phyloP scores from a whole-genome alignment of 2,329 filamentous ascomycete genomes.

The Cladosporium sp. region DNA sequence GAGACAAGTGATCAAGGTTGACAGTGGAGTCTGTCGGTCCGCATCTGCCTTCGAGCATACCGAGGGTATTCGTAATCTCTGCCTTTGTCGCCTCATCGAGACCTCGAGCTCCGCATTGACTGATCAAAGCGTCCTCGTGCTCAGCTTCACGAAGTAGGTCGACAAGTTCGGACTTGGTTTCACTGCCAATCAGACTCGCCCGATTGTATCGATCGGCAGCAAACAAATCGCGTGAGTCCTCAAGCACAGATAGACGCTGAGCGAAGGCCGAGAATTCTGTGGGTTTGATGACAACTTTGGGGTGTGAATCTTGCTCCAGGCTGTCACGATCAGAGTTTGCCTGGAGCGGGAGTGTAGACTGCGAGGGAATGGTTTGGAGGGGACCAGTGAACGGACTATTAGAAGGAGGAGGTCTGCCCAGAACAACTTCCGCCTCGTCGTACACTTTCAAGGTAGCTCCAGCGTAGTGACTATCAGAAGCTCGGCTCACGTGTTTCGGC shows the following conservation, averaged over 20 bases:
- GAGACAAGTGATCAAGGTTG: constrained; percentile 22
- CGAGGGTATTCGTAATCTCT: constrained; percentile 25
- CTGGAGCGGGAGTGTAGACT: constrained; percentile 23
- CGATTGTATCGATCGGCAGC: background rate
- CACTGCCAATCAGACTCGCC: constrained; percentile 9
- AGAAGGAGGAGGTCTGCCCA: constrained; percentile 25
- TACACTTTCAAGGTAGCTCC: constrained; percentile 18
- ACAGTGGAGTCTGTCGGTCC: constrained; percentile 18
- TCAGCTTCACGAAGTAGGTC: constrained; percentile 23
- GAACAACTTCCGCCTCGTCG: constrained; percentile 19
- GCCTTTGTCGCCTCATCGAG: constrained; percentile 21
- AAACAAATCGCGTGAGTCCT: constrained; percentile 12
- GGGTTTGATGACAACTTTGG: constrained; percentile 16
- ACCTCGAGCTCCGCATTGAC: constrained; percentile 7
- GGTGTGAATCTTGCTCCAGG: background rate
- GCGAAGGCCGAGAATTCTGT: constrained; percentile 19
- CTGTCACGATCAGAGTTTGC: background rate
- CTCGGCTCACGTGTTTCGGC: constrained; percentile 9
- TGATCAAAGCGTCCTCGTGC: constrained; percentile 21
- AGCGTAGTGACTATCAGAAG: constrained; percentile 15
- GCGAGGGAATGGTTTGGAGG: constrained; percentile 31
- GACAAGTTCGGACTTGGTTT: constrained; percentile 20
- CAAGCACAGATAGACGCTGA: constrained; percentile 21
- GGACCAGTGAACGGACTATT: constrained; percentile 29
- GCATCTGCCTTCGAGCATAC: constrained; percentile 28